Conservation (phyloP, 2,329 filamentous ascomycete genomes). For the Lachnellula cervina region DNA sequence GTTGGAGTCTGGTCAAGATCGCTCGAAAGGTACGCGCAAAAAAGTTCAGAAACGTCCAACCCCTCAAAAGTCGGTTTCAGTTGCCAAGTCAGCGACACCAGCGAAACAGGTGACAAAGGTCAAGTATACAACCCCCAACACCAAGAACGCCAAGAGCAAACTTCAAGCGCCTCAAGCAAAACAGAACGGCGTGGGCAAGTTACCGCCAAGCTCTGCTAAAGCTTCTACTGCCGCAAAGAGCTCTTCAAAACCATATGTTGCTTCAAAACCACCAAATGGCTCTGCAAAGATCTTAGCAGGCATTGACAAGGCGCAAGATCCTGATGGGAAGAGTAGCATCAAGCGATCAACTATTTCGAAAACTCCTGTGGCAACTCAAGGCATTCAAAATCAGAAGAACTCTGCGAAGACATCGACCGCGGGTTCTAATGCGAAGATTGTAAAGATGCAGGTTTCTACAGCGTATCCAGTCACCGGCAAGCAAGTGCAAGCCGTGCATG, state of each 20-base stretch:
- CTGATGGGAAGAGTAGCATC: background rate
- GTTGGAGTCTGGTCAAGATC: slow-evolving; percentile 1
- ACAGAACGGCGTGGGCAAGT: background rate
- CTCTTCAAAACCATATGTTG: background rate
- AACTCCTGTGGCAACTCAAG: too few relatives aligned
- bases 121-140: background rate
- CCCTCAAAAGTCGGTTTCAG: background rate
- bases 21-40: slow-evolving; percentile 10
- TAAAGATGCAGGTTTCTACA: too few relatives aligned
- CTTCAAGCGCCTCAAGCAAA: background rate
- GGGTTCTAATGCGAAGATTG: too few relatives aligned
- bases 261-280: background rate
- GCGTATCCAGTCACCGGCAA: background rate
- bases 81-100: background rate
- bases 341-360: too few relatives aligned
- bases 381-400: background rate
- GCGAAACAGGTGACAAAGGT: background rate
- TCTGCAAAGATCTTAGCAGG: background rate
- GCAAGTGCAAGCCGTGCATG: background rate
- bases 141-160: background rate
- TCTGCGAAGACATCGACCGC: background rate
- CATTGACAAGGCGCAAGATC: background rate
- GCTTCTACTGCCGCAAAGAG: background rate
- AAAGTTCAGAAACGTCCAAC: background rate
- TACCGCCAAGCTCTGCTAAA: background rate